A percentile compares a stretch with the other conserved stretches of the same genome.
phyloP scores from a whole-genome alignment of 1,284 basidiomycete genomes.

The Sphagnurus paluster region DNA sequence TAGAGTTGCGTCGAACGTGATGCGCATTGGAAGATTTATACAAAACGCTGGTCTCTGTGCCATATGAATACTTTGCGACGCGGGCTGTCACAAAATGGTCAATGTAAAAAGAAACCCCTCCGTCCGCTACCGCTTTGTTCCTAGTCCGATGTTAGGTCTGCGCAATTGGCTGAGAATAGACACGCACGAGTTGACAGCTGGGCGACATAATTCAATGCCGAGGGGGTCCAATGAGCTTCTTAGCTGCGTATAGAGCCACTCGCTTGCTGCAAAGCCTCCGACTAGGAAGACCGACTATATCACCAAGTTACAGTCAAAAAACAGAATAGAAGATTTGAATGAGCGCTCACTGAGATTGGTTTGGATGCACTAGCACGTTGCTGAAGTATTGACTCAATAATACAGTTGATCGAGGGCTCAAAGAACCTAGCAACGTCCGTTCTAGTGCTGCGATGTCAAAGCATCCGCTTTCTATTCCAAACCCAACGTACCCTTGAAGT shows the following conservation, averaged over 20 bases:
- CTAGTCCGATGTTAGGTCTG: slow-evolving; percentile 26
- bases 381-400: slow-evolving; percentile 28
- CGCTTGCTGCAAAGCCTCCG: slow-evolving; percentile 50
- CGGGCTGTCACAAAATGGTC: slow-evolving; percentile 49
- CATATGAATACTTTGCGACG: slow-evolving; percentile 46
- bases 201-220: slow-evolving; percentile 25
- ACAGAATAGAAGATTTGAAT: not conserved
- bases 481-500: slow-evolving; percentile 38
- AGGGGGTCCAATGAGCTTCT: slow-evolving; percentile 20
- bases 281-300: slow-evolving; percentile 48
- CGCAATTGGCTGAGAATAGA: too few species aligned
- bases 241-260: slow-evolving; percentile 33
- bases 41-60: slow-evolving; percentile 29
- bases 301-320: too few species aligned
- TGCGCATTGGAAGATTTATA: slow-evolving; percentile 34
- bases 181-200: slow-evolving; percentile 28
- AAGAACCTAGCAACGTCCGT: slow-evolving; percentile 30
- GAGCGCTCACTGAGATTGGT: slow-evolving; percentile 20
- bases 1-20: slow-evolving; percentile 25
- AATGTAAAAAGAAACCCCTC: slow-evolving; percentile 52
- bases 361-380: slow-evolving; percentile 12
- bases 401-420: slow-evolving; percentile 30
- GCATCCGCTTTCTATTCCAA: not conserved
- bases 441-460: too few species aligned
- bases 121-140: slow-evolving; percentile 58